These are phyloP conservation scores for Penicillium olsonii DNA, from an alignment of 2,329 filamentous ascomycete genomes.

Conservation along the genomic window DNA sequence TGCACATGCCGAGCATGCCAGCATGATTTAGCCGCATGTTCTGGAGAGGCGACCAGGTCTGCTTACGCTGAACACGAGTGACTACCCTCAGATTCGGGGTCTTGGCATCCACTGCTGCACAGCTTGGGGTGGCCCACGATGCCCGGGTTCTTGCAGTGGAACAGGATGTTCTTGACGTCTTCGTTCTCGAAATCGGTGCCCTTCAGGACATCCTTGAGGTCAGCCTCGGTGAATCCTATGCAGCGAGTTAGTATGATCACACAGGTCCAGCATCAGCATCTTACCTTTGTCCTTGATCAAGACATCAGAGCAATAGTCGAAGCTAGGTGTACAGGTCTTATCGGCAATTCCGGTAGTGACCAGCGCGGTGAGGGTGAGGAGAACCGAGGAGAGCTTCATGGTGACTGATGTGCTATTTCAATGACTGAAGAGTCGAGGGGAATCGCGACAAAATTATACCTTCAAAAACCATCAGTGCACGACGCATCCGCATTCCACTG, in stretches of 20 bases:
- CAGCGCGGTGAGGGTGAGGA: constrained; percentile 21
- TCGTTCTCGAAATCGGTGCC: constrained; percentile 29
- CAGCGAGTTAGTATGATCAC: neutral
- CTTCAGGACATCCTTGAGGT: constrained; percentile 30
- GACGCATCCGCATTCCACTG: constrained; percentile 10
- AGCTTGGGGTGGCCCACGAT: constrained; percentile 35
- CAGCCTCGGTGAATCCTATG: constrained; percentile 31
- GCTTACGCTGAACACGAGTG: constrained; percentile 25
- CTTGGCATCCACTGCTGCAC: constrained; percentile 31
- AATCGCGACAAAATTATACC: too few relatives aligned
- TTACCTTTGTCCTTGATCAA: constrained; percentile 33
- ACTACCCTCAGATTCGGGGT: constrained; percentile 30
- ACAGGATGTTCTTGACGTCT: constrained; percentile 32
- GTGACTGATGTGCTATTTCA: neutral
- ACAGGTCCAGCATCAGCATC: neutral
- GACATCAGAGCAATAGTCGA: constrained; percentile 36
- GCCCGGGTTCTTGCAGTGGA: constrained; percentile 38
- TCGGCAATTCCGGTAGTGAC: constrained; percentile 24
- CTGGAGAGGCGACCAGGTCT: neutral
- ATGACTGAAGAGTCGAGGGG: neutral
- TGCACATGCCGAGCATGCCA: neutral
- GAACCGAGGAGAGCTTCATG: constrained; percentile 29
- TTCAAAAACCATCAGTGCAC: too few relatives aligned
- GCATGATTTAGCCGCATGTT: neutral
- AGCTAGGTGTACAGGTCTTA: constrained; percentile 37